Conservation (phyloP, 1,139 yeast genomes). For the Nakaseomyces sp. region DNA sequence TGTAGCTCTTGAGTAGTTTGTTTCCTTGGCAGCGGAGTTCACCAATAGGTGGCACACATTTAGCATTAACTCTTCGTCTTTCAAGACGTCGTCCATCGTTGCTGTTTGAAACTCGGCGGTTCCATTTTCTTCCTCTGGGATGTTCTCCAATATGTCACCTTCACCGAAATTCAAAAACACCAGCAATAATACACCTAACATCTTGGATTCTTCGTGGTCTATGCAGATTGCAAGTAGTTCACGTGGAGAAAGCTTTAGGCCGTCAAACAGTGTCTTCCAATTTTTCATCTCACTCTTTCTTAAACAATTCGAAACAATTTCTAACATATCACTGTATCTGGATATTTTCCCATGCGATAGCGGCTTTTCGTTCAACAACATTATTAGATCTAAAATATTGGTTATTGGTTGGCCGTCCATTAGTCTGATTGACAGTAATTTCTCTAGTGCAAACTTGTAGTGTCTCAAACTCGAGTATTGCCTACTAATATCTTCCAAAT, state of each 20-base stretch:
- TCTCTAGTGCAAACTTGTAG: slow-evolving; percentile 28
- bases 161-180: slow-evolving; percentile 39
- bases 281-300: slow-evolving; percentile 58
- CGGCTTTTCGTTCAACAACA: slow-evolving; percentile 9
- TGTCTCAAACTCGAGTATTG: slow-evolving; percentile 21
- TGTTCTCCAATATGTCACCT: slow-evolving; percentile 15
- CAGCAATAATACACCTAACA: slow-evolving; percentile 39
- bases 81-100: slow-evolving; percentile 6
- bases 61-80: slow-evolving; percentile 35
- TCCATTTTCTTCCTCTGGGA: slow-evolving; percentile 10
- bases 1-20: slow-evolving; percentile 31
- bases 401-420: slow-evolving; percentile 39
- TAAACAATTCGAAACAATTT: slow-evolving; percentile 48
- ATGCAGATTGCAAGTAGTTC: slow-evolving; percentile 33
- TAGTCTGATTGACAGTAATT: slow-evolving; percentile 31
- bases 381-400: slow-evolving; percentile 39
- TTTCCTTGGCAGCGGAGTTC: slow-evolving; percentile 26
- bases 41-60: slow-evolving; percentile 37
- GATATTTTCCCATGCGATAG: slow-evolving; percentile 10
- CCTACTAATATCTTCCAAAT: slow-evolving; percentile 16
- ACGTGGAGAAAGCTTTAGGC: slow-evolving; percentile 35
- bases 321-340: slow-evolving; percentile 33
- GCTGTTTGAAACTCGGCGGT: slow-evolving; percentile 15
- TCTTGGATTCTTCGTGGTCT: slow-evolving; percentile 36
- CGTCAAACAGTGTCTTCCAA: slow-evolving; percentile 48